phyloP scores from a whole-genome alignment of 106 monocot species.

The Agapanthus africanus region DNA sequence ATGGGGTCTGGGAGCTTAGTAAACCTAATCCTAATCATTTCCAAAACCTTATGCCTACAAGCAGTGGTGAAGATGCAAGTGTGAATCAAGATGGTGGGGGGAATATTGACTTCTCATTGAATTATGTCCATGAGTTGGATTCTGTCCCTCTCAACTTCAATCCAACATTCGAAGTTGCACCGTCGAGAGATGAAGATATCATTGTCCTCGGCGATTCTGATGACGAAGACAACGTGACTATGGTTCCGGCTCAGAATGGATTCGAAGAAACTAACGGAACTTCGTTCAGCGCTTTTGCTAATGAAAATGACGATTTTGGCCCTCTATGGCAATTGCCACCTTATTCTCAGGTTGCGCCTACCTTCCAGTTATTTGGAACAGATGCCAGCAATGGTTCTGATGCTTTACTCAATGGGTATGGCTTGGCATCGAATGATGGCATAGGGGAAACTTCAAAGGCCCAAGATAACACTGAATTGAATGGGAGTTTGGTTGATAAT shows the following conservation, averaged over 20 bases:
- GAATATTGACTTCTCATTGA: constrained; percentile 27
- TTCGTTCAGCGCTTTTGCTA: constrained; percentile 20
- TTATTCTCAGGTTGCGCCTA: constrained; percentile 19
- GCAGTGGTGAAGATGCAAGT: constrained; percentile 47
- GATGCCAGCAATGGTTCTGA: constrained; percentile 27
- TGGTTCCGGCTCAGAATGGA: constrained; percentile 12
- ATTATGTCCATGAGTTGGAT: constrained; percentile 32
- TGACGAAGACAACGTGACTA: constrained; percentile 45
- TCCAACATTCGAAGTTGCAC: constrained; percentile 12
- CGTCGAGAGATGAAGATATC: constrained; percentile 22
- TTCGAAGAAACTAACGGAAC: constrained; percentile 18
- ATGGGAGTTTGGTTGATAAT: constrained; percentile 41
- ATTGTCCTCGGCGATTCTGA: constrained; percentile 69
- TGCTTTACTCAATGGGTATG: constrained; percentile 14
- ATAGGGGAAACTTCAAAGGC: constrained; percentile 16
- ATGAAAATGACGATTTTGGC: constrained; percentile 33
- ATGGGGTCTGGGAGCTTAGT: constrained; percentile 46
- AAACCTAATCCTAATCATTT: constrained; percentile 31
- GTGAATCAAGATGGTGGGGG: constrained; percentile 51
- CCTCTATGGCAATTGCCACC: constrained; percentile 36
- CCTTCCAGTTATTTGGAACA: constrained; percentile 35
- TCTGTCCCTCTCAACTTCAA: constrained; percentile 29
- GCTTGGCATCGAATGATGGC: constrained; percentile 14
- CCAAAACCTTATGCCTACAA: constrained; percentile 27
- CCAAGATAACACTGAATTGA: constrained; percentile 24